Base-by-base conservation (phyloP, 1,284 basidiomycete species). In the Cystobasidiaceae sp. region DNA sequence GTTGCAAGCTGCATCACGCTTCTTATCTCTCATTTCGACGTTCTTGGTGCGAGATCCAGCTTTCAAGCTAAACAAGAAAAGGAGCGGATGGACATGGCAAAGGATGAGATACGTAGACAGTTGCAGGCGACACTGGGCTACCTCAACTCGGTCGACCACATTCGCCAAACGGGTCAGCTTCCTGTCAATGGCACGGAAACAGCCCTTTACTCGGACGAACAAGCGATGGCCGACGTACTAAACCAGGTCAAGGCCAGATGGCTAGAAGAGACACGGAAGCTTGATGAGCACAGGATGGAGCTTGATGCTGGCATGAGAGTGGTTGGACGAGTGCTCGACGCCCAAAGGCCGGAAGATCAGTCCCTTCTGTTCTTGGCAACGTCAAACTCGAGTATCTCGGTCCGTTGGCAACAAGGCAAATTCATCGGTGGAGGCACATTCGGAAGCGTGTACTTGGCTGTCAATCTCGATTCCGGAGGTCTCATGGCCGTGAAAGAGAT, bases 401-500 rank as follows among this genome's bases (percentile, higher is more conserved):
- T 98, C 69, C 86, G 92, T 32, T 99, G 96, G 96, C 96, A 98
- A 77, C 96, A 98, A 77, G 93, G 94, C 33, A 86, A 89, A 60
- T 97, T 97, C 78, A 97, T 99, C 72, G 96, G 96, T 55, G 87
- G 93, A 33, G 96, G 96, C 23, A 94, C 96, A 8, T 97, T 97
- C 75, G 93, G 93, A 21, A 91, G 88, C 11, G 96, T 99, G n/a
- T 99, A 98, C 77, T 83, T 92, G 44, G 96, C 93, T 21, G 90
- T 98, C 78, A 98, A 98, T 75, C 83, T 98, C 66, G 96, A 98
- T 76, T 89, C 91, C 1, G 93, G 94, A 54, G 89, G 90, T 37
- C 86, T 97, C 65, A 97, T 99, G 93, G 96, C 96, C 3, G 96
- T 98, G 74, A 99, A 99, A 79, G 96, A 98, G 80, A 94, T 98